Conservation (phyloP, 2,329 filamentous ascomycete genomes). For the Phoma herbarum region DNA sequence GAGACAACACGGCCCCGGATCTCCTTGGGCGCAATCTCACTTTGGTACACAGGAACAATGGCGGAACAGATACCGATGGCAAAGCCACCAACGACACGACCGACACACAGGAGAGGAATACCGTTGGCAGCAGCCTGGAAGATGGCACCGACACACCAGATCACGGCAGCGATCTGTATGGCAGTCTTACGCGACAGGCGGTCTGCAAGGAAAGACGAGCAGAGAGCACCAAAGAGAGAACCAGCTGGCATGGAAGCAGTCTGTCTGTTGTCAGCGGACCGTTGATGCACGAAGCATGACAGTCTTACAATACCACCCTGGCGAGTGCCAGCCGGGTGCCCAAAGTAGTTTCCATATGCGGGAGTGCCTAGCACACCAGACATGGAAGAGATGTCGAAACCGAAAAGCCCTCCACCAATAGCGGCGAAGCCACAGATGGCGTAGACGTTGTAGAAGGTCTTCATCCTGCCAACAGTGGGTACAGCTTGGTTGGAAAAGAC, state of each 20-base stretch:
- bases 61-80: constrained; percentile 89
- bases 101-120: constrained; percentile 55
- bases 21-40: constrained; percentile 71
- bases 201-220: constrained; percentile 58
- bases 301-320: constrained; percentile 56
- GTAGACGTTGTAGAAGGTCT: constrained; percentile 62
- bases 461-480: constrained; percentile 41
- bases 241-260: constrained; percentile 61
- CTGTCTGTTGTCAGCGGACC: constrained; percentile 25
- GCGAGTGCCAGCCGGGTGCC: constrained; percentile 43
- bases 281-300: constrained; percentile 22
- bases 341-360: constrained; percentile 51
- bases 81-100: constrained; percentile 81
- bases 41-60: constrained; percentile 93
- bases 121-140: constrained; percentile 52
- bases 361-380: constrained; percentile 47
- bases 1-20: constrained; percentile 67
- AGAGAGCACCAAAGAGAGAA: constrained; percentile 58
- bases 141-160: constrained; percentile 59
- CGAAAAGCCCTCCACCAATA: constrained; percentile 58
- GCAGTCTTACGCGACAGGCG: constrained; percentile 55
- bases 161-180: constrained; percentile 55
- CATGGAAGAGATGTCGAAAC: constrained; percentile 54
- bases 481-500: constrained; percentile 22
- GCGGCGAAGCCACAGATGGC: constrained; percentile 68